Base-by-base conservation (phyloP, 192 early-diverging fungal species). In the Allomyces macrogynus region DNA sequence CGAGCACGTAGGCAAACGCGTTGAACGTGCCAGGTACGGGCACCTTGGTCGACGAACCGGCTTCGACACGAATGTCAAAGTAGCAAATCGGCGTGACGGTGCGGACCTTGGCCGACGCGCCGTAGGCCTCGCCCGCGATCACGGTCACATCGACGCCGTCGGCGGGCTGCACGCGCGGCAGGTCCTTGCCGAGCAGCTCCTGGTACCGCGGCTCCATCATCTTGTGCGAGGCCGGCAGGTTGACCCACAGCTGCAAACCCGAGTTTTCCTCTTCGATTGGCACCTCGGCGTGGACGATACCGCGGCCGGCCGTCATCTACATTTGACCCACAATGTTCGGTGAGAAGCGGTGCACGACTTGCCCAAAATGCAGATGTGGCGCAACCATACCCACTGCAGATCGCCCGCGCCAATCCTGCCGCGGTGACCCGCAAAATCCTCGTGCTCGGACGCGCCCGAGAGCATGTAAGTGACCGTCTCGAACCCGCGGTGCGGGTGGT, bases 381-480 rank as follows among this genome's bases (percentile, higher is more conserved):
- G n/a, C n/a, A n/a, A n/a, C n/a, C 32, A 7, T 8, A 40, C 32
- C 32, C 83, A 86, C 69, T 83, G 81, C 20, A 81, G 42, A 66
- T 77, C 77, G 20, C 76, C 76, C 14, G 66, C 67, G n/a, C 72
- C 76, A 65, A 78, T 81, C 24, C 65, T 63, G n/a, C 79, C 79
- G 60, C 69, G 71, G 71, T 81, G 71, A 60, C 82, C 82, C 60
- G 70, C 66, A 66, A 75, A 84, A 63, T 87, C 85, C 64, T 78
- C 74, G 68, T 86, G 84, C 40, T 76, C 65, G 62, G 84, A 66
- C 24, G 67, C 67, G 23, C 85, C 85, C 62, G 78, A 66, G 23
- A 84, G 64, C 71, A 83, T 80, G 71, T 76, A 80, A 4, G 84
- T 86, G 14, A 84, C 77, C 16, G 85, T 87, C 65, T 86, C 84